Base-by-base conservation (phyloP, 1,284 basidiomycete genomes). In the Taiwanofungus camphoratus region DNA sequence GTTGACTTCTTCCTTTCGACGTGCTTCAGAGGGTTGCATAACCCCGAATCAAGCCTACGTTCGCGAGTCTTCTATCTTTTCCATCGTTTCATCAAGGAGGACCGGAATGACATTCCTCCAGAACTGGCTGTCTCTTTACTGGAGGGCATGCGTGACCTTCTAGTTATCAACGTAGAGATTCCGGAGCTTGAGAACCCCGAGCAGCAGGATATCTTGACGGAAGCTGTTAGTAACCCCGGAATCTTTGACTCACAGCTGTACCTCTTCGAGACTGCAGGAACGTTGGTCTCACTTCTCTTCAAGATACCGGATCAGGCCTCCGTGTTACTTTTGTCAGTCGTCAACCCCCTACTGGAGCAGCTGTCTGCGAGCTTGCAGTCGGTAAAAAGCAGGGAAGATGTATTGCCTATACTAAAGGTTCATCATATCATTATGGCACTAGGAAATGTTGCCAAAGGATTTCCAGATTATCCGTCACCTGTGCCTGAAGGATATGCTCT, bases 361-460 rank as follows among this genome's bases (percentile, higher is more conserved):
- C 72, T 98, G 35, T 84, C 82, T 5, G 65, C 73, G 30, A 85
- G 76, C 52, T 68, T 92, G 33, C 80, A 83, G 52, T 70, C 72
- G 13, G 77, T 74, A 47, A 71, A 78, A 53, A 76, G 76, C 12
- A 58, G 67, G 2, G 70, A 75, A 40, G 87, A 92, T 53, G 66
- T 88, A 5, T 62, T 85, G 36, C 77, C 87, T 4, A 82, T 97
- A 52, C 72, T 98, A 36, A 85, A 85, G 60, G 82, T 93, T n/a
- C 96, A 99, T 59, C 95, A 99, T 66, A 76, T 88, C 52, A 89
- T 99, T 59, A 88, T 97, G 77, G 95, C 94, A 1, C 73, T 98
- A 11, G 94, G 94, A 13, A 92, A 91, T 57, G 80, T 99, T 42
- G 90, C 93, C 36, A 97, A 98, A 67, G 97, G 97, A 6, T 99